phyloP scores from a whole-genome alignment of 78 protist species.

The Dictyostelium brefeldianum region DNA sequence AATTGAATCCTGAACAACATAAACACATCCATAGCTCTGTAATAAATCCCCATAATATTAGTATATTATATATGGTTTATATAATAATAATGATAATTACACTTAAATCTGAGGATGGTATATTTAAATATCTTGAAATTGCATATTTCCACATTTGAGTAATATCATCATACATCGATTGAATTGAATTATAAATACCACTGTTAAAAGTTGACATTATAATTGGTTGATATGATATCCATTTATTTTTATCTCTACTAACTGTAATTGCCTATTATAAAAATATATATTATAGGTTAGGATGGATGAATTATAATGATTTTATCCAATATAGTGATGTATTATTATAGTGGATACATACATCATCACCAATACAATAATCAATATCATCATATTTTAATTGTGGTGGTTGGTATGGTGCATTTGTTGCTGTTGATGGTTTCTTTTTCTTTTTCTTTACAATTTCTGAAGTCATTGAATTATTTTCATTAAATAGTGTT shows the following conservation, averaged over 20 bases:
- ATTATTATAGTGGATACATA: background rate
- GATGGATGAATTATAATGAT: too few relatives aligned
- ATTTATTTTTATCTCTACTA: constrained; percentile 28
- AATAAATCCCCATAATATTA: background rate
- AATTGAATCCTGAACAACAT: constrained; percentile 38
- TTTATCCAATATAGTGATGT: too few relatives aligned
- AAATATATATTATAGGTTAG: too few relatives aligned
- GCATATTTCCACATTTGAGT: constrained; percentile 72
- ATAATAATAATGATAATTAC: background rate
- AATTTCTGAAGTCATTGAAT: background rate
- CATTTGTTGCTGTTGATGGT: background rate
- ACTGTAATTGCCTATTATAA: constrained; percentile 4
- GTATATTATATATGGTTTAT: background rate
- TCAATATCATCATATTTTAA: constrained; percentile 21
- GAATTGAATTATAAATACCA: background rate
- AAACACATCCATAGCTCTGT: constrained; percentile 72
- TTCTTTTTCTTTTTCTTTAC: constrained; percentile 23
- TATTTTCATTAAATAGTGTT: constrained; percentile 41
- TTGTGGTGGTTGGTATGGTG: constrained; percentile 18
- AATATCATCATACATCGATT: constrained; percentile 33
- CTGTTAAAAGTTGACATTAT: constrained; percentile 7
- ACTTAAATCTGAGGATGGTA: constrained; percentile 52
- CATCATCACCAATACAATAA: constrained; percentile 78
- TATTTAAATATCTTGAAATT: constrained; percentile 60
- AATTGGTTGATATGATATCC: constrained; percentile 46